phyloP scores from a whole-genome alignment of 257 asterid species.

The Ehretia macrophylla region DNA sequence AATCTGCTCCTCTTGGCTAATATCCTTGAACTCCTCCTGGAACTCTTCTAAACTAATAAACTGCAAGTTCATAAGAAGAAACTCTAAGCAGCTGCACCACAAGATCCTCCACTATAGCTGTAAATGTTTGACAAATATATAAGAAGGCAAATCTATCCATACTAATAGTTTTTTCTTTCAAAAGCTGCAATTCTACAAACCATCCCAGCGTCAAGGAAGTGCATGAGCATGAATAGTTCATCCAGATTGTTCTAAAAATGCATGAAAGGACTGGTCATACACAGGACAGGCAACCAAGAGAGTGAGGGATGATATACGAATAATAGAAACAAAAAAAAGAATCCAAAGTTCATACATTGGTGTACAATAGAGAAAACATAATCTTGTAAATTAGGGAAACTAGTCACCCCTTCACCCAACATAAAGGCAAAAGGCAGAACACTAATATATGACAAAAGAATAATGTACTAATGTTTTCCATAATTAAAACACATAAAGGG shows the following conservation, averaged over 20 bases:
- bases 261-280: slow-evolving; percentile 25
- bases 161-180: too few relatives aligned
- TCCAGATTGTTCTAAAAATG: slow-evolving; percentile 91
- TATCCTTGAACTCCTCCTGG: slow-evolving; percentile 98
- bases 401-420: too few relatives aligned
- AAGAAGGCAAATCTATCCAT: too few relatives aligned
- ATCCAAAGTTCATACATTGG: background rate
- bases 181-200: slow-evolving; percentile 39
- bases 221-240: slow-evolving; percentile 99
- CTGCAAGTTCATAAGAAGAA: slow-evolving; percentile 32
- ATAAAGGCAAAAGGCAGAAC: too few relatives aligned
- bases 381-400: background rate
- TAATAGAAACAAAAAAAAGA: background rate
- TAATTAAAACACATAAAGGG: too few relatives aligned
- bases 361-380: background rate
- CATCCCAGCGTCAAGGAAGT: slow-evolving; percentile 99
- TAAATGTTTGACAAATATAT: background rate
- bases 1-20: slow-evolving; percentile 95
- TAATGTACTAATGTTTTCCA: too few relatives aligned
- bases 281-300: background rate
- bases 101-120: background rate
- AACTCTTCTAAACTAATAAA: slow-evolving; percentile 91
- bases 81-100: background rate
- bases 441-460: too few relatives aligned
- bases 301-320: background rate